Conservation (phyloP, 192 early-diverging fungal genomes). For the Cladochytrium replicatum region DNA sequence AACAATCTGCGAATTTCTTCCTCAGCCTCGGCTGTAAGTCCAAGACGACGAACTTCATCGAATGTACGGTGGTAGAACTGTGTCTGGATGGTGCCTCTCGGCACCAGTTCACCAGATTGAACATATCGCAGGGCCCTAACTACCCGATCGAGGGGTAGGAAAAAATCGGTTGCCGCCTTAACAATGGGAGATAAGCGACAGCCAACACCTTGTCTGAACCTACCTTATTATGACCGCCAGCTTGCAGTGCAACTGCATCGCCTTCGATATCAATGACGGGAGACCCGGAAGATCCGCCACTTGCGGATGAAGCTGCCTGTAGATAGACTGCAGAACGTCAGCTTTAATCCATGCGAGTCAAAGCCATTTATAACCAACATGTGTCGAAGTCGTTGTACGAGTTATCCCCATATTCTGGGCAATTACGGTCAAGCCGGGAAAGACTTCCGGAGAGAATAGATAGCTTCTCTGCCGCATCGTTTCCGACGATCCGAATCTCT, state of each 20-base stretch:
- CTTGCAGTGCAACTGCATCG: slow-evolving; percentile 68
- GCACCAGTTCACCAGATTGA: slow-evolving; percentile 14
- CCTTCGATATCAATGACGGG: slow-evolving; percentile 76
- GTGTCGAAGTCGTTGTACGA: too few relatives aligned
- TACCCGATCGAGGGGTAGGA: slow-evolving; percentile 60
- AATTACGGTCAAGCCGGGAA: slow-evolving; percentile 20
- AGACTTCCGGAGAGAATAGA: slow-evolving; percentile 21
- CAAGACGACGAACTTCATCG: slow-evolving; percentile 53
- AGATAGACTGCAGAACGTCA: too few relatives aligned
- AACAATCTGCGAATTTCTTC: slow-evolving; percentile 42
- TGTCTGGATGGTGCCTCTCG: slow-evolving; percentile 34
- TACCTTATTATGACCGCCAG: slow-evolving; percentile 26
- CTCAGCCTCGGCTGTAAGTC: slow-evolving; percentile 51
- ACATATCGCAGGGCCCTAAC: slow-evolving; percentile 27
- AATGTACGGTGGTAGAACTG: slow-evolving; percentile 27
- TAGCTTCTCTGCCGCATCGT: slow-evolving; percentile 23
- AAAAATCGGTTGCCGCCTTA: slow-evolving; percentile 74
- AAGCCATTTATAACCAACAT: too few relatives aligned
- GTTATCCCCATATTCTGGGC: slow-evolving; percentile 9
- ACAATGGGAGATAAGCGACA: slow-evolving; percentile 3
- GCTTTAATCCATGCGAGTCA: too few relatives aligned
- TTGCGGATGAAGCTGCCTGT: too few relatives aligned
- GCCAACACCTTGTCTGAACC: neutral
- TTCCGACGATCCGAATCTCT: slow-evolving; percentile 54
- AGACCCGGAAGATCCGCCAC: slow-evolving; percentile 62